Percentiles rank a stretch among this genome's conserved stretches.
Conservation (phyloP, 2,329 filamentous ascomycete genomes). For the Alternaria sp. region DNA sequence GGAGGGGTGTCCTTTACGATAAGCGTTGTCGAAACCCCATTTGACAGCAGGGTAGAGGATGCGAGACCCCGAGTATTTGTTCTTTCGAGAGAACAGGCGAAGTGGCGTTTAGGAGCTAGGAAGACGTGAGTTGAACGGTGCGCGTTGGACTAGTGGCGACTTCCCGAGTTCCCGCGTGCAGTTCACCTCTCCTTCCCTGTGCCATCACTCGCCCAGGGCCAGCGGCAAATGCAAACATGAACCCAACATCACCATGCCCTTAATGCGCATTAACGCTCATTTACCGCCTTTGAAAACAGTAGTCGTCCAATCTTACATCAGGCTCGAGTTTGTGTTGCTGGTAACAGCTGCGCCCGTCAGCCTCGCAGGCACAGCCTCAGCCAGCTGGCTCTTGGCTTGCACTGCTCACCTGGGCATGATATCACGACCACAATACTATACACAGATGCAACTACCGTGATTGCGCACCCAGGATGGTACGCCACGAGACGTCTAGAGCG, state of each 20-base stretch:
- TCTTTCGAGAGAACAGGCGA: neutral
- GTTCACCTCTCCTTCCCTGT: slow-evolving; percentile 1
- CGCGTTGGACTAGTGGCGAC: neutral
- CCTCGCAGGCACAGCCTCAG: neutral
- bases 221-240: neutral
- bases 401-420: neutral
- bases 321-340: neutral
- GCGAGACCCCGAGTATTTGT: neutral
- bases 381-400: neutral
- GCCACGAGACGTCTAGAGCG: neutral
- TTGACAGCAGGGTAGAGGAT: neutral
- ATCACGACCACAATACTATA: neutral
- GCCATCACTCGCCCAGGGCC: neutral
- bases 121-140: neutral
- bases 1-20: neutral
- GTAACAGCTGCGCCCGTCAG: neutral
- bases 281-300: neutral
- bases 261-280: slow-evolving; percentile 1
- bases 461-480: neutral
- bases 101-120: neutral
- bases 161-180: neutral
- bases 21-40: neutral
- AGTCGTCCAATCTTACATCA: neutral
- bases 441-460: neutral
- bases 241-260: neutral